A percentile compares a stretch with the other conserved stretches of the same genome.
These are phyloP conservation scores for Cystofilobasidium ferigula DNA, from an alignment of 768 basidiomycete species.

Conservation along the genomic window DNA sequence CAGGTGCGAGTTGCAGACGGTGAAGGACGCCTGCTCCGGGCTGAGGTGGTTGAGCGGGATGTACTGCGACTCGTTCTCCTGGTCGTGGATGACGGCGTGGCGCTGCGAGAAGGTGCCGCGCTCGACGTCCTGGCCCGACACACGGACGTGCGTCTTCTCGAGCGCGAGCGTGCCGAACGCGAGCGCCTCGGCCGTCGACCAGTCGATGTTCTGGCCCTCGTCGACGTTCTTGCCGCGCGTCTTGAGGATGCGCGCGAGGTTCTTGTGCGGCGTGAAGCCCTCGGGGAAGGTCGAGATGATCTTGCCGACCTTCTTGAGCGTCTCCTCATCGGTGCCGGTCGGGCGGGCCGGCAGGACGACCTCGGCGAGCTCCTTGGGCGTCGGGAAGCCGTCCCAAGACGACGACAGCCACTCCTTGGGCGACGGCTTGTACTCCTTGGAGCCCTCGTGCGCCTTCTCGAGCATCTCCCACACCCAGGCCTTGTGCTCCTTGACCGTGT, in stretches of 20 bases:
- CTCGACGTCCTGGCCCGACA: slow-evolving; percentile 97
- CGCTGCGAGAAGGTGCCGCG: slow-evolving; percentile 98
- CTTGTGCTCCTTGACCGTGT: slow-evolving; percentile 96
- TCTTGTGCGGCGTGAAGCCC: slow-evolving; percentile 77
- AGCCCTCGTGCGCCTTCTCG: slow-evolving; percentile 83
- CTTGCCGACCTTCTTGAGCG: slow-evolving; percentile 71
- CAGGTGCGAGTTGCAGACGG: slow-evolving; percentile 90
- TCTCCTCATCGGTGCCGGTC: slow-evolving; percentile 68
- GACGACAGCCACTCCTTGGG: slow-evolving; percentile 95
- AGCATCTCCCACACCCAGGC: slow-evolving; percentile 99
- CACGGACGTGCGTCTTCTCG: slow-evolving; percentile 84
- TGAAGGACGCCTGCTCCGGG: slow-evolving; percentile 78
- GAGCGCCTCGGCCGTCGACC: slow-evolving; percentile 95
- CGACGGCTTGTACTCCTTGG: slow-evolving; percentile 91
- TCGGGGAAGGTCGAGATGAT: slow-evolving; percentile 74
- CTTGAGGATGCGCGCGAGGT: slow-evolving; percentile 81
- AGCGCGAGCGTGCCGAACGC: slow-evolving; percentile 88
- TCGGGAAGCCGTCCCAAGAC: slow-evolving; percentile 97
- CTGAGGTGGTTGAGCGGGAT: slow-evolving; percentile 80
- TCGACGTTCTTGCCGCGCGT: slow-evolving; percentile 81
- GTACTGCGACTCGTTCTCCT: slow-evolving; percentile 80
- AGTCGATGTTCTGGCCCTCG: slow-evolving; percentile 86
- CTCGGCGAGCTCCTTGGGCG: slow-evolving; percentile 88
- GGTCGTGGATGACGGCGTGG: slow-evolving; percentile 93
- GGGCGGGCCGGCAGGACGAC: slow-evolving; percentile 77